Evolutionary conservation across 768 basidiomycete genomes (phyloP).

Genomic region (Boletellus sp.): DNA sequence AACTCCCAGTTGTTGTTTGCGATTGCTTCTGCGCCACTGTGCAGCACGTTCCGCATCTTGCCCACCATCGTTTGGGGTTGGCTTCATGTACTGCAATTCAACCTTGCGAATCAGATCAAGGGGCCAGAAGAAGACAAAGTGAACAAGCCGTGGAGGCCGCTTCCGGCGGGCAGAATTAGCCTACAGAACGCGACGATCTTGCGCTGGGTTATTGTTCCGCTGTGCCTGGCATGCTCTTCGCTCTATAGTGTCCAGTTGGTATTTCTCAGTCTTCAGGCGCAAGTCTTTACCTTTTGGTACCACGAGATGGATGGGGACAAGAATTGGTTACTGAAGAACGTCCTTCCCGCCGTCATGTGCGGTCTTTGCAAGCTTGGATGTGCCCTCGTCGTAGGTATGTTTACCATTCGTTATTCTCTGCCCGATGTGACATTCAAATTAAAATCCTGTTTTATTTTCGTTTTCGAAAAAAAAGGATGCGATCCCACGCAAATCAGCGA

Average conservation of each 20-base stretch:
- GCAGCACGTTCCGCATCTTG: conserved; percentile 9
- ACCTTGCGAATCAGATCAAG: conserved; percentile 43
- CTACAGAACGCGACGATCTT: conserved; percentile 31
- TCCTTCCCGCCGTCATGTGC: conserved; percentile 37
- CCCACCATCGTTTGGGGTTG: conserved; percentile 41
- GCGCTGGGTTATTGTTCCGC: conserved; percentile 33
- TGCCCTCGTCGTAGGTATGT: conserved; percentile 37
- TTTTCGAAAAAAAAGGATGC: conserved; percentile 10
- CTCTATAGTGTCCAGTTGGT: conserved; percentile 32
- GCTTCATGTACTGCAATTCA: conserved; percentile 42
- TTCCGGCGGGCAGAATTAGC: conserved; percentile 42
- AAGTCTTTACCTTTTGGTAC: conserved; percentile 34
- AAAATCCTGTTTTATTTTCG: not conserved
- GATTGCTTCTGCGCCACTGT: conserved; percentile 30
- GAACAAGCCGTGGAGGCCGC: conserved; percentile 44
- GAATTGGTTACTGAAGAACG: conserved; percentile 38
- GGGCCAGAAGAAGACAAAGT: conserved; percentile 39
- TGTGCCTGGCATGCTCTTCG: conserved; percentile 35
- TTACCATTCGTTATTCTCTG: not conserved
- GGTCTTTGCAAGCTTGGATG: conserved; percentile 37
- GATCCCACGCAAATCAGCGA: conserved; percentile 24
- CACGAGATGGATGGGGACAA: conserved; percentile 37
- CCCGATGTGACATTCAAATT: not conserved
- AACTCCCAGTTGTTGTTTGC: conserved; percentile 31
- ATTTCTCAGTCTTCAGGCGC: conserved; percentile 32